Evolutionary conservation across 169 alveolate genomes (phyloP).

Genomic region (Sarcocystis neurona): DNA sequence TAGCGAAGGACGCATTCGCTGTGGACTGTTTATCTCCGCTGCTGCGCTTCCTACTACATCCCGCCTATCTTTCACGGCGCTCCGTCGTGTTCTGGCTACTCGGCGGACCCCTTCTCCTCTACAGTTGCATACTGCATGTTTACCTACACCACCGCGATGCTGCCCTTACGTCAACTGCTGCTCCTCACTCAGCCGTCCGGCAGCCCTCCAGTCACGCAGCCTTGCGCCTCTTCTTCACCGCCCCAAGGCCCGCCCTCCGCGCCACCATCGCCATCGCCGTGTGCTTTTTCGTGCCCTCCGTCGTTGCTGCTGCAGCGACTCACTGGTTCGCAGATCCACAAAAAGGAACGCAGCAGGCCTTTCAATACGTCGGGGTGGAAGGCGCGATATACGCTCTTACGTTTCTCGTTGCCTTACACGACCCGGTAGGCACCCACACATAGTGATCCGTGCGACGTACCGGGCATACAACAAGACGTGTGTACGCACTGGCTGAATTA

Average conservation of each 20-base stretch:
- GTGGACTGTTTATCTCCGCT: neutral
- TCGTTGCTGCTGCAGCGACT: neutral
- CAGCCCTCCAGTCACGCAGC: neutral
- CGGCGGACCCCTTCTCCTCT: conserved; percentile 40
- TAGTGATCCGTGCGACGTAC: too few relatives aligned
- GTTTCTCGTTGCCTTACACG: neutral
- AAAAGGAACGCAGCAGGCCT: neutral
- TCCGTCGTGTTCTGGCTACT: conserved; percentile 28
- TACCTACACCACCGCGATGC: neutral
- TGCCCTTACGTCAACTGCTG: neutral
- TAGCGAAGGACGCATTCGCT: too few relatives aligned
- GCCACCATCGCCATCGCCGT: neutral
- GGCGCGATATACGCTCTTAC: conserved; percentile 31
- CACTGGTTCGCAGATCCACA: too few relatives aligned
- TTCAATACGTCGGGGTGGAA: conserved; percentile 1
- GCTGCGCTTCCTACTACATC: conserved; percentile 25
- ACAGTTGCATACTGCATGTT: neutral
- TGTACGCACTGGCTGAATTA: too few relatives aligned
- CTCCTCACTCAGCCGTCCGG: neutral
- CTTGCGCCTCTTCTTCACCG: neutral
- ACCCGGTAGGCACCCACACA: too few relatives aligned
- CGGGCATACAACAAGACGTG: too few relatives aligned
- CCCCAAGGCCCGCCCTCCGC: too few relatives aligned
- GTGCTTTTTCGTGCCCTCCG: conserved; percentile 18
- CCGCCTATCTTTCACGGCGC: conserved; percentile 9